These are phyloP conservation scores for Boechera retrofracta DNA, from an alignment of 345 rosid genomes.

Conservation along the genomic window DNA sequence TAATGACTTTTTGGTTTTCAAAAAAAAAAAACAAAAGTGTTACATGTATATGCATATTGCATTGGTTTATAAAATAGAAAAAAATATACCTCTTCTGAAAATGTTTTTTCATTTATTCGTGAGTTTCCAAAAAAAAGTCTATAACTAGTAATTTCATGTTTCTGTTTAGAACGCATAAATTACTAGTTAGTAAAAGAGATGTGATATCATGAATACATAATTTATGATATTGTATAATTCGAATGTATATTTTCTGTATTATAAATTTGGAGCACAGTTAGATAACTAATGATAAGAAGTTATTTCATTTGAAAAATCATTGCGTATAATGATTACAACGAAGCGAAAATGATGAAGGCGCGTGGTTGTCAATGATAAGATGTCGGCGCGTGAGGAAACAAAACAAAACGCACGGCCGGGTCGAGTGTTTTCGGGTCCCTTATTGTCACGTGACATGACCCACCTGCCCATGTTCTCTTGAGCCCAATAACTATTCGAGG, in stretches of 20 bases:
- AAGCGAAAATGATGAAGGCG: slow-evolving; percentile 32
- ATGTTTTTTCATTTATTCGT: no score
- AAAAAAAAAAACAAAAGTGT: no score
- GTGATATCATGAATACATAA: background rate
- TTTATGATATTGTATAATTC: background rate
- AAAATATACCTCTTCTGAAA: no score
- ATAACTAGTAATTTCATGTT: no score
- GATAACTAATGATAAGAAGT: slow-evolving; percentile 11
- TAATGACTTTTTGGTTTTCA: background rate
- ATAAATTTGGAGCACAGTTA: background rate
- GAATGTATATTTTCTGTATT: background rate
- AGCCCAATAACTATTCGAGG: slow-evolving; percentile 25
- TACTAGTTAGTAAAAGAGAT: no score
- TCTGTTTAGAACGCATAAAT: no score
- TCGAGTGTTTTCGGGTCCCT: slow-evolving; percentile 46
- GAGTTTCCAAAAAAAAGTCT: no score
- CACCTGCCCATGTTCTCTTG: slow-evolving; percentile 47
- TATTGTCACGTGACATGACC: slow-evolving; percentile 42
- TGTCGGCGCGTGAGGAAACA: slow-evolving; percentile 46
- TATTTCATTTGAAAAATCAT: background rate
- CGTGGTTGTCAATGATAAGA: slow-evolving; percentile 29
- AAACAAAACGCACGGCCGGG: slow-evolving; percentile 45
- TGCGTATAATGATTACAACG: slow-evolving; percentile 29
- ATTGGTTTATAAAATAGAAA: no score
- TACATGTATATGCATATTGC: no score